Evolutionary conservation across 2,329 filamentous ascomycete genomes (phyloP).

Genomic region (Pyricularia grisea): DNA sequence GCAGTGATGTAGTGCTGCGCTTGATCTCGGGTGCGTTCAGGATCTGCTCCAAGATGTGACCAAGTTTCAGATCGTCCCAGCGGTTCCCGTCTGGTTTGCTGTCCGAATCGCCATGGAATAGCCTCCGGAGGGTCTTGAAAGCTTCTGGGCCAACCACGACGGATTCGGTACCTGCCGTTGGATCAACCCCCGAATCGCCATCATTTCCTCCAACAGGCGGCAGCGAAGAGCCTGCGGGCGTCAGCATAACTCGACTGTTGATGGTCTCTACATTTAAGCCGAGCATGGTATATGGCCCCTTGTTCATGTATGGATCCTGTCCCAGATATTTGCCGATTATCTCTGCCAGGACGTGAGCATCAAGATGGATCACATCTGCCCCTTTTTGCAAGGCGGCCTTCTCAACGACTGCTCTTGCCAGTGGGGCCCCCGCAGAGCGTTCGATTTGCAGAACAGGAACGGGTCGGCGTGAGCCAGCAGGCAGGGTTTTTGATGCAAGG

Average conservation of each 20-base stretch:
- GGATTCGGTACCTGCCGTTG: background rate
- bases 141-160: background rate
- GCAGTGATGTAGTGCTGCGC: slow-evolving; percentile 12
- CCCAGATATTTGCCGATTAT: slow-evolving; percentile 63
- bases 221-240: slow-evolving; percentile 29
- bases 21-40: slow-evolving; percentile 35
- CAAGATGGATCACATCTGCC: slow-evolving; percentile 59
- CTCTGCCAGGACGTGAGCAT: slow-evolving; percentile 60
- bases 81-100: slow-evolving; percentile 22
- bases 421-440: background rate
- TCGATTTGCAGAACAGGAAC: slow-evolving; percentile 20
- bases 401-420: slow-evolving; percentile 17
- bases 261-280: slow-evolving; percentile 47
- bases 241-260: slow-evolving; percentile 35
- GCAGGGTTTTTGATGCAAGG: background rate
- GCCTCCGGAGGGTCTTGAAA: slow-evolving; percentile 13
- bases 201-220: slow-evolving; percentile 18
- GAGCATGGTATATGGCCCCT: slow-evolving; percentile 41
- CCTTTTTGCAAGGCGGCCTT: slow-evolving; percentile 28
- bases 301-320: slow-evolving; percentile 39
- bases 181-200: background rate
- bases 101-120: slow-evolving; percentile 21
- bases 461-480: background rate
- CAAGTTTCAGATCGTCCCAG: slow-evolving; percentile 55
- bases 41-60: slow-evolving; percentile 47